Percentiles rank a stretch among this genome's conserved stretches.
These are phyloP conservation scores for Pistacia atlantica DNA, from an alignment of 345 rosid species.

Conservation along the genomic window DNA sequence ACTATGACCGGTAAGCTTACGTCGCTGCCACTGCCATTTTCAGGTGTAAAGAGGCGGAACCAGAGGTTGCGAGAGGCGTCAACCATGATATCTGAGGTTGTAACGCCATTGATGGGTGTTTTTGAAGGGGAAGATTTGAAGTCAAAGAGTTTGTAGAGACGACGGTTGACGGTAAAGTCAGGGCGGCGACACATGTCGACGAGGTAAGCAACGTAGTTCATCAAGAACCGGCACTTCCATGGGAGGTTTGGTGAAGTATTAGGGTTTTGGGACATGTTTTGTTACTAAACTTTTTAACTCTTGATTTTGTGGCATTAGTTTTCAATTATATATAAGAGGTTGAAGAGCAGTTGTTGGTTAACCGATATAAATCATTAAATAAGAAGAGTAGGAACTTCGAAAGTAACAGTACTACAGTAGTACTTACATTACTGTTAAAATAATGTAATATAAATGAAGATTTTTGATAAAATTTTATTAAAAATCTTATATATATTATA, in stretches of 20 bases:
- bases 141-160: constrained; percentile 19
- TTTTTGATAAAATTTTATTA: no score
- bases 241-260: constrained; percentile 13
- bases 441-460: no score
- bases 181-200: constrained; percentile 16
- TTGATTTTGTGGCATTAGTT: not conserved
- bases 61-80: constrained; percentile 29
- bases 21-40: not conserved
- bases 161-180: constrained; percentile 24
- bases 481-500: no score
- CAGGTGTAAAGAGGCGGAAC: constrained; percentile 29
- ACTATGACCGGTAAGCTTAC: constrained; percentile 24
- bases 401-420: no score
- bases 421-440: no score
- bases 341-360: not conserved
- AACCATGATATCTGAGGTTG: constrained; percentile 18
- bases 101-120: constrained; percentile 8
- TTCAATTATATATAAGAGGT: no score
- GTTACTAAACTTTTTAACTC: no score
- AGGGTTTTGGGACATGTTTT: not conserved
- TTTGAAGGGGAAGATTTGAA: constrained; percentile 17
- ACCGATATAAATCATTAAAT: not conserved
- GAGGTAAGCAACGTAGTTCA: not conserved
- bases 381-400: not conserved
- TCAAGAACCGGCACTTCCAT: constrained; percentile 6